Base-by-base conservation (phyloP, 2,329 filamentous ascomycete species). In the Onygena corvina region DNA sequence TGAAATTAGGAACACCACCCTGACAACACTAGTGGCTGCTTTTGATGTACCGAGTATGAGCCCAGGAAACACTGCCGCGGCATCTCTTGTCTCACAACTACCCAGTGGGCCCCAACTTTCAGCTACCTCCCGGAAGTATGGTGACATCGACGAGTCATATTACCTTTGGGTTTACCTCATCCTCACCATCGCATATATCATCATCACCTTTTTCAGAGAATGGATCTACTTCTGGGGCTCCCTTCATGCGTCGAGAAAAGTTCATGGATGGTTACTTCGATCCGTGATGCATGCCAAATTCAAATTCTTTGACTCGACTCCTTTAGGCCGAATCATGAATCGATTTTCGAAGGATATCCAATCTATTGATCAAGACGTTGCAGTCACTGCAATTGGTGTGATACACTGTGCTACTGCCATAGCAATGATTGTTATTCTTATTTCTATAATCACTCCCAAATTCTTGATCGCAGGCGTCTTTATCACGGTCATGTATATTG, bases 261-360 rank as follows among this genome's bases (percentile, higher is more conserved):
- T 98, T 16, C 92, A 98, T 64, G 76, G 82, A 56, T 73, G 77
- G 30, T 73, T 98, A 49, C 83, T 98, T 64, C 75, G 78, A 23
- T 75, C 84, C 1, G 80, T 98, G 20, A 84, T 86, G 11, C 81
- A 89, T 57, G 92, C 92, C 25, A 90, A 88, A 63, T 96, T 98
- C 74, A 88, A 86, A 62, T 98, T 98, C 71, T 98, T 98, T 61
- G 92, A 98, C 61, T 84, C 90, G 1, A 98, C 92, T 0, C 92
- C 92, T 2, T 77, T 96, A 0, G 92, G 92, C 9, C 90, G 95
- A 67, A 76, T 98, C 60, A 96, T 96, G 83, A 98, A 98, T 67
- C 81, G 92, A 16, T 98, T 98, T 70, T 96, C 90, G 64, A 96
- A 96, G 67, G 92, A 98, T 64, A 78, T 98, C 11, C 89, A 98